Evolutionary conservation across 2,329 filamentous ascomycete genomes (phyloP).

Genomic region (Colletotrichum lindemuthianum): DNA sequence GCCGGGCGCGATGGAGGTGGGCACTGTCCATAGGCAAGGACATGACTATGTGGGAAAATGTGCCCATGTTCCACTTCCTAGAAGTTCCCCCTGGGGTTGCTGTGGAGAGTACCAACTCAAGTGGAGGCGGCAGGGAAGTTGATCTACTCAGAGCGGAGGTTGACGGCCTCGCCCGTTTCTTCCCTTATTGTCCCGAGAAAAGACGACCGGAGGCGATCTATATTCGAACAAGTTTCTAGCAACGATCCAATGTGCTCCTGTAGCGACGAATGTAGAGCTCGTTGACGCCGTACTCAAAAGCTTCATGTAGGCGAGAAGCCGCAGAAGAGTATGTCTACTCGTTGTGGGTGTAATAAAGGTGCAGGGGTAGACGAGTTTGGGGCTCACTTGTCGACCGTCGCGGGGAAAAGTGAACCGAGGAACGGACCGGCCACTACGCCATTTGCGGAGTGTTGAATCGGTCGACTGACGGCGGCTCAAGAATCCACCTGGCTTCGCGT

Average conservation of each 20-base stretch:
- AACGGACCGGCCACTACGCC: constrained; percentile 1
- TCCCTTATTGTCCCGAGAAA: constrained; percentile 4
- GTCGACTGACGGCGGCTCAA: not conserved
- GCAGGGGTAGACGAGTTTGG: constrained; percentile 24
- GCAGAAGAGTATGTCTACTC: no score
- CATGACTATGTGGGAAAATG: constrained; percentile 20
- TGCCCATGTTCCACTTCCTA: constrained; percentile 22
- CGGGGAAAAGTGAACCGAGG: constrained; percentile 22
- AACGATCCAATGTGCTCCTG: no score
- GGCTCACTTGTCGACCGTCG: constrained; percentile 22
- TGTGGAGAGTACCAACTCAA: constrained; percentile 20
- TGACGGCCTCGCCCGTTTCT: constrained; percentile 24
- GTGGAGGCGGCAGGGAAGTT: constrained; percentile 26
- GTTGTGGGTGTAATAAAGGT: constrained; percentile 11
- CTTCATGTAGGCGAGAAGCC: no score
- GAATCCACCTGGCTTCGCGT: no score
- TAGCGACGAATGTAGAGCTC: no score
- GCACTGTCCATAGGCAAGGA: constrained; percentile 29
- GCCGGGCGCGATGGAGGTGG: constrained; percentile 26
- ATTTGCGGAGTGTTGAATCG: not conserved
- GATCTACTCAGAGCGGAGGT: constrained; percentile 15
- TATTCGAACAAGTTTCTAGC: not conserved
- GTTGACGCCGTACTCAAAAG: no score
- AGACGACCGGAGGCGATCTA: not conserved
- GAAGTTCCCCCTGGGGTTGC: constrained; percentile 27